Evolutionary conservation across 441 rosid species (phyloP).

Genomic region (Gossypium laxum): DNA sequence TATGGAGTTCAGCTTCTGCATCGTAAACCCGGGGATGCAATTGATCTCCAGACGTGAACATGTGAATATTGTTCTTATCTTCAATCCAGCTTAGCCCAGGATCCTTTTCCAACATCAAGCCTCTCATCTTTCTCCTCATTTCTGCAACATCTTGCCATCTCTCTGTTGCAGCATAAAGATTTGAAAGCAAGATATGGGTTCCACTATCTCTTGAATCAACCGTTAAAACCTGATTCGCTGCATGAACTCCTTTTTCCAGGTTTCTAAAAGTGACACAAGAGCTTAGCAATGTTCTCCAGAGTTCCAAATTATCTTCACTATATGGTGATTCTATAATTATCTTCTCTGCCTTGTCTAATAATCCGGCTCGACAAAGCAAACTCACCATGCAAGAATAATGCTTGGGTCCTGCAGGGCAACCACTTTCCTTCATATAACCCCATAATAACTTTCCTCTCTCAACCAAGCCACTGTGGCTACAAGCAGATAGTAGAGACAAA

Average conservation of each 20-base stretch:
- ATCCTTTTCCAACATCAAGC: conserved; percentile 43
- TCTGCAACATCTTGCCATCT: conserved; percentile 61
- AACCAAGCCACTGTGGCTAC: conserved; percentile 60
- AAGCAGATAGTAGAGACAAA: conserved; percentile 63
- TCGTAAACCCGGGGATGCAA: conserved; percentile 27
- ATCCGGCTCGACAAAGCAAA: conserved; percentile 65
- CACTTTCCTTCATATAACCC: conserved; percentile 48
- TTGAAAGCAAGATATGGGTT: conserved; percentile 53
- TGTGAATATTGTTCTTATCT: conserved; percentile 35
- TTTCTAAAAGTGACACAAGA: conserved; percentile 47
- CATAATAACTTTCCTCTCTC: conserved; percentile 56
- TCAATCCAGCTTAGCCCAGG: conserved; percentile 89
- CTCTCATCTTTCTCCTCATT: conserved; percentile 55
- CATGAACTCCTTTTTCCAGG: conserved; percentile 43
- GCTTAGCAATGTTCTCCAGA: conserved; percentile 80
- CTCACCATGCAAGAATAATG: conserved; percentile 81
- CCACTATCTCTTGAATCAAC: conserved; percentile 52
- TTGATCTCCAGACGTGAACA: conserved; percentile 56
- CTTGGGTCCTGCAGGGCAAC: conserved; percentile 48
- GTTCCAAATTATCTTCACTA: conserved; percentile 32
- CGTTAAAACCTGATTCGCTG: conserved; percentile 51
- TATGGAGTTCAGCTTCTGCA: conserved; percentile 38
- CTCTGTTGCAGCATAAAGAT: conserved; percentile 55
- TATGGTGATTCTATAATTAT: conserved; percentile 37
- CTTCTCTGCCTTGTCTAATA: conserved; percentile 47